phyloP scores from a whole-genome alignment of 352 stramenopile species.

The Phytophthora fragariae region DNA sequence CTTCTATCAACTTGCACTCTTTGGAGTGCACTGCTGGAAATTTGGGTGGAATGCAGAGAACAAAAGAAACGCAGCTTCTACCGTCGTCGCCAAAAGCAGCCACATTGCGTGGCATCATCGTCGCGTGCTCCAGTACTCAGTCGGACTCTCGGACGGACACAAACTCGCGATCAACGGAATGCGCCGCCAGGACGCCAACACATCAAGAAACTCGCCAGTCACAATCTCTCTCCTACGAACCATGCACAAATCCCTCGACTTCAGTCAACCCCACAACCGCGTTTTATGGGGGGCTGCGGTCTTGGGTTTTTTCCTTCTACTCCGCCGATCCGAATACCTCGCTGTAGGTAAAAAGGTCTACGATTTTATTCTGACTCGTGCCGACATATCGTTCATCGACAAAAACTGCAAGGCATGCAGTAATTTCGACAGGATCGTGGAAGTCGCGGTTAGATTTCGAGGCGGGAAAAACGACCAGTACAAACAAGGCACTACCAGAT shows the following conservation, averaged over 20 bases:
- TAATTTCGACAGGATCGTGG: not conserved
- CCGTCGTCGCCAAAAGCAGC: too few species aligned
- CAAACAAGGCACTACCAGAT: not conserved
- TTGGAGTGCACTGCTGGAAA: too few species aligned
- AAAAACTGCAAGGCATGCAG: not conserved
- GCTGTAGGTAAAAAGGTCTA: not conserved
- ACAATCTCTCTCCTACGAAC: not conserved
- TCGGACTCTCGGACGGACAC: not conserved
- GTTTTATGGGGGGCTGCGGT: not conserved
- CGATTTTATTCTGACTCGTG: not conserved
- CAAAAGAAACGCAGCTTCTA: too few species aligned
- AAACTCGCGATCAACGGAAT: not conserved
- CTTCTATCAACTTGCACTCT: too few species aligned
- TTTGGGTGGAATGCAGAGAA: too few species aligned
- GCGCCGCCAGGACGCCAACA: slow-evolving; percentile 4
- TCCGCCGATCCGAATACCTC: not conserved
- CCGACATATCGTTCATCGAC: not conserved
- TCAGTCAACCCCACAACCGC: not conserved
- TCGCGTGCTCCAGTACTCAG: slow-evolving; percentile 1
- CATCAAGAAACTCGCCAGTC: not conserved
- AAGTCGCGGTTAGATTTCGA: not conserved
- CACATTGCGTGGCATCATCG: too few species aligned
- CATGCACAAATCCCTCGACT: not conserved
- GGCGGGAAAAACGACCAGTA: not conserved
- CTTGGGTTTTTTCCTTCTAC: not conserved